Base-by-base conservation (phyloP, 441 rosid genomes). In the Adansonia gregorii region DNA sequence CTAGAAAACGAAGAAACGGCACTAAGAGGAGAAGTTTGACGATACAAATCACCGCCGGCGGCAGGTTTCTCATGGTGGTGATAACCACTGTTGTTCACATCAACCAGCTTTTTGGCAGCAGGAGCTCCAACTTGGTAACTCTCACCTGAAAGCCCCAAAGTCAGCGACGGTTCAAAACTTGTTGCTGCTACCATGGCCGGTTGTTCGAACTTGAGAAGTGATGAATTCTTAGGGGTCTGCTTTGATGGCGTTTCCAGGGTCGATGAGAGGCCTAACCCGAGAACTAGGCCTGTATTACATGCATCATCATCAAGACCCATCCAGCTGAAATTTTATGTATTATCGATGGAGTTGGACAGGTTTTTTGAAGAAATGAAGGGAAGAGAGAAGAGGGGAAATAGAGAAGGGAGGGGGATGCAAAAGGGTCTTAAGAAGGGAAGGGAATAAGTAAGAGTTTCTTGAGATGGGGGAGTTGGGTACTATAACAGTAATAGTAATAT, bases 1-100 rank as follows among this genome's bases (percentile, higher is more conserved):
- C 88, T 88, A 10, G 98, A 93, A 82, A 95, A 93, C n/a, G 98
- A 95, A 78, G 97, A 93, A 76, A 91, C 88, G 61, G 88, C 92
- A 71, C 97, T 91, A 55, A 82, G 93, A 74, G 90, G 80, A 8
- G 95, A 90, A 31, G 88, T 83, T 66, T 86, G 91, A 4, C 91
- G 83, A 79, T 67, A 85, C 72, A 84, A 51, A 46, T 83, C 84
- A 14, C 67, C 84, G 63, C 3, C 31, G 48, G 72, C 81, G 65
- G 75, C 77, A 39, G 76, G 35, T 27, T 85, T 79, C 31, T 73
- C 60, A 22, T 46, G 35, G 35, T 31, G 35, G 35, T 31, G 35
- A 31, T 31, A 31, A 31, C 35, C 27, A 31, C 39, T 4, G 39
- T 76, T 81, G 77, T 71, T 81, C 24, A 73, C 56, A 46, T 46